Percentiles rank a stretch among this genome's conserved stretches.
phyloP scores from a whole-genome alignment of 805 yeast genomes.

The Candida awuae region DNA sequence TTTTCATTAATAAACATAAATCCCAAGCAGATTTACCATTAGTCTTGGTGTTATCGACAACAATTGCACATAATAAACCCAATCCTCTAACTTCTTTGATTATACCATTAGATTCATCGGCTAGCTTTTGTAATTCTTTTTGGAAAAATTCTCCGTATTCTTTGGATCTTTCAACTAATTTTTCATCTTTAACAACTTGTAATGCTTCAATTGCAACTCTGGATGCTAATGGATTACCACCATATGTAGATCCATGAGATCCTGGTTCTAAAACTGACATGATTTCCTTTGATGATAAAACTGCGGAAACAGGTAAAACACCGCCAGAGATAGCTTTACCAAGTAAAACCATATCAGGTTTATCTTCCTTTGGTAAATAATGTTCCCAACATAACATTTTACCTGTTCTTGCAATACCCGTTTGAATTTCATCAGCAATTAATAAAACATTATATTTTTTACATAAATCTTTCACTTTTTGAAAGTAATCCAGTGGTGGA shows the following conservation, averaged over 20 bases:
- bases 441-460: slow-evolving; percentile 76
- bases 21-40: slow-evolving; percentile 96
- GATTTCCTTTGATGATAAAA: slow-evolving; percentile 79
- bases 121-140: slow-evolving; percentile 45
- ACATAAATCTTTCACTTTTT: slow-evolving; percentile 66
- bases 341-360: slow-evolving; percentile 82
- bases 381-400: slow-evolving; percentile 89
- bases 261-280: slow-evolving; percentile 90
- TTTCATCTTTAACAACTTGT: slow-evolving; percentile 82
- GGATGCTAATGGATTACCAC: slow-evolving; percentile 94
- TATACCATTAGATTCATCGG: slow-evolving; percentile 39
- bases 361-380: slow-evolving; percentile 37
- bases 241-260: slow-evolving; percentile 95
- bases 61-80: slow-evolving; percentile 86
- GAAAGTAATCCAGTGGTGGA: slow-evolving; percentile 76
- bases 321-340: slow-evolving; percentile 98
- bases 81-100: slow-evolving; percentile 67
- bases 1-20: slow-evolving; percentile 80
- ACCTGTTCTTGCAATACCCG: slow-evolving; percentile 97
- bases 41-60: slow-evolving; percentile 75
- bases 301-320: slow-evolving; percentile 86
- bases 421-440: slow-evolving; percentile 95
- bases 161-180: slow-evolving; percentile 69
- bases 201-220: slow-evolving; percentile 90
- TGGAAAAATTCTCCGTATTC: slow-evolving; percentile 65